Conservation (phyloP, 2,329 filamentous ascomycete species). For the Apiospora pterosperma region DNA sequence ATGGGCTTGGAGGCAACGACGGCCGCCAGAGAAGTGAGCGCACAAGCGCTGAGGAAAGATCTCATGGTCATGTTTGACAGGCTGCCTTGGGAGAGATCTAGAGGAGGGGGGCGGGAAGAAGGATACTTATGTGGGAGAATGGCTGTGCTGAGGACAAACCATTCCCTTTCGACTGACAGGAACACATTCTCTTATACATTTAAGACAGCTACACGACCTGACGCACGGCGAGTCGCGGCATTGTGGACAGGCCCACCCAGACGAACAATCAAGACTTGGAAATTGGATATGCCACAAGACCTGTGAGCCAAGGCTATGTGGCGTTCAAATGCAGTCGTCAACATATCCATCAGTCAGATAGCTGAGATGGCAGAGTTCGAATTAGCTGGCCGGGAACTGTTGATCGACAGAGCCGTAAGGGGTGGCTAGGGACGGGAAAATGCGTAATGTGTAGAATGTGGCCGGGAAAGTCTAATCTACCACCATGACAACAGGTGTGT, state of each 20-base stretch:
- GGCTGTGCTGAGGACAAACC: not conserved
- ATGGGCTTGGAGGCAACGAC: not conserved
- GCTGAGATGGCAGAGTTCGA: not conserved
- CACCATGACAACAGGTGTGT: not conserved
- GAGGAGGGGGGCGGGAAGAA: not conserved
- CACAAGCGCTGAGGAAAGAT: conserved; percentile 57
- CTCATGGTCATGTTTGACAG: not conserved
- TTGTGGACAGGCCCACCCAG: not conserved
- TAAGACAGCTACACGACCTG: not conserved
- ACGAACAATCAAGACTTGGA: not conserved
- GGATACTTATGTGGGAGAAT: not conserved
- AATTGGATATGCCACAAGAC: not conserved
- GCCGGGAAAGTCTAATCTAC: not conserved
- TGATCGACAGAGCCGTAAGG: not conserved
- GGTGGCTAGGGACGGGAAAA: not conserved
- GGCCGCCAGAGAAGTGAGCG: conserved; percentile 41
- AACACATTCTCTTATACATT: not conserved
- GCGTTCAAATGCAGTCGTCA: not conserved
- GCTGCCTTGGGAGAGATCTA: too few relatives aligned
- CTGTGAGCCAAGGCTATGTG: not conserved
- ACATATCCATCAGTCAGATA: not conserved
- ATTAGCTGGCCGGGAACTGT: not conserved
- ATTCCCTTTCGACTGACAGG: not conserved
- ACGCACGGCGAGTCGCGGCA: not conserved
- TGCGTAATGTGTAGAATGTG: not conserved